Evolutionary conservation across 129 eudicot genomes (phyloP), one percentile per base, ranked within the genome.

Genomic region (Oenanthe sinensis): DNA sequence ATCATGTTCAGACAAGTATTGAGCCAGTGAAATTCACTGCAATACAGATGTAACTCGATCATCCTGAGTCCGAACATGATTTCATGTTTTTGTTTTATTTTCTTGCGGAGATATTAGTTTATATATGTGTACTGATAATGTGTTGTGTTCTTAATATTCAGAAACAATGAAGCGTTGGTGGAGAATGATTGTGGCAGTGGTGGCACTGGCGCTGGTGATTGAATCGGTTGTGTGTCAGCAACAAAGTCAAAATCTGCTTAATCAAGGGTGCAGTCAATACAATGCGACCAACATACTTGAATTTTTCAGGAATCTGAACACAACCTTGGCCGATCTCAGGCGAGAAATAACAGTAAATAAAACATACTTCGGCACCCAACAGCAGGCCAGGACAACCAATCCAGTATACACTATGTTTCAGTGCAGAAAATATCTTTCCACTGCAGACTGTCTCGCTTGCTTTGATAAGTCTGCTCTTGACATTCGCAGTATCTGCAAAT

Each of bases 381-480:
- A 86, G 71, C 89, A 79, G 81, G 82, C 95, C 0, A 84, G 94
- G 71, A 86, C 83, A 7, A 83, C 92, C 5, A 83, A 84, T 80
- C 89, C 88, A 12, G 95, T 86, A 16, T 92, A 92, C 33, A 91
- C 86, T 4, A 58, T 89, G 88, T 88, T 76, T 49, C 94, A 89
- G 85, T 92, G 97, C 82, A 74, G 95, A 72, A 85, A 92, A 22
- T 92, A 92, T 82, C 79, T 92, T 80, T 83, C 95, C 7, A 69
- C 75, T 0, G 77, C 71, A 5, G 92, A 86, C 55, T 92, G 97
- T 26, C n/a, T 86, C 30, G 81, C 88, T 17, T 92, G 97, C 81
- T 89, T 87, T 22, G 87, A 87, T 75, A 83, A 79, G 6, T 90
- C 95, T 0, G 86, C 80, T 28, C 4, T 40, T 12, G 78, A 71